phyloP scores from a whole-genome alignment of 805 yeast genomes.

The Kodamaea laetipori region DNA sequence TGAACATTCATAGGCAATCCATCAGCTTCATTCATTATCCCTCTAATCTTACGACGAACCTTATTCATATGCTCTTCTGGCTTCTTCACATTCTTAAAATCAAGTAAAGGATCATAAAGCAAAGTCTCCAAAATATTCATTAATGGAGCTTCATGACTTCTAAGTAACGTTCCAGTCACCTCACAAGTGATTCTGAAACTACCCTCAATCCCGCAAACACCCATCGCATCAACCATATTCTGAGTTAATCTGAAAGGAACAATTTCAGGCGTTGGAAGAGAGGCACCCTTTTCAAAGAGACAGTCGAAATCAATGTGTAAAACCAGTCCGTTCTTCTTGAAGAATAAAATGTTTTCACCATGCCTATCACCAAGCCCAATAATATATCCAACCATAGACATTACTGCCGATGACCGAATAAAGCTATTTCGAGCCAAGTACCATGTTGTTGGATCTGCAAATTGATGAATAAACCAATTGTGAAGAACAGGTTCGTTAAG shows the following conservation, averaged over 20 bases:
- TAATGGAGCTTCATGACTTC: slow-evolving; percentile 78
- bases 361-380: slow-evolving; percentile 88
- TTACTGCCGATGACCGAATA: slow-evolving; percentile 84
- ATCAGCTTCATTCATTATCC: slow-evolving; percentile 73
- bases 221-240: slow-evolving; percentile 86
- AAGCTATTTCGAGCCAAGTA: slow-evolving; percentile 72
- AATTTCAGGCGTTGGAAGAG: slow-evolving; percentile 78
- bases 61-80: slow-evolving; percentile 72
- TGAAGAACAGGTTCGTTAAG: slow-evolving; percentile 70
- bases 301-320: slow-evolving; percentile 97
- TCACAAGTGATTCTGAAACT: slow-evolving; percentile 84
- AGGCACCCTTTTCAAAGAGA: slow-evolving; percentile 82
- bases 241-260: slow-evolving; percentile 93
- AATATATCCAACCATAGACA: slow-evolving; percentile 96
- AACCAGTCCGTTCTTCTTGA: slow-evolving; percentile 72
- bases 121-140: slow-evolving; percentile 92
- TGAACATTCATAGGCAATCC: slow-evolving; percentile 86
- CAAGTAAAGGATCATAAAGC: slow-evolving; percentile 87
- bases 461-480: slow-evolving; percentile 85
- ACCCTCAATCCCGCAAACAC: slow-evolving; percentile 88
- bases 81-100: slow-evolving; percentile 56
- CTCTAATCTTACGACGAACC: slow-evolving; percentile 79
- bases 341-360: slow-evolving; percentile 83
- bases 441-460: slow-evolving; percentile 91
- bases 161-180: slow-evolving; percentile 69